Evolutionary conservation across 495 filamentous ascomycete genomes (phyloP), one percentile per base, ranked within the genome.

Genomic region (Penicillium longicatenatum): DNA sequence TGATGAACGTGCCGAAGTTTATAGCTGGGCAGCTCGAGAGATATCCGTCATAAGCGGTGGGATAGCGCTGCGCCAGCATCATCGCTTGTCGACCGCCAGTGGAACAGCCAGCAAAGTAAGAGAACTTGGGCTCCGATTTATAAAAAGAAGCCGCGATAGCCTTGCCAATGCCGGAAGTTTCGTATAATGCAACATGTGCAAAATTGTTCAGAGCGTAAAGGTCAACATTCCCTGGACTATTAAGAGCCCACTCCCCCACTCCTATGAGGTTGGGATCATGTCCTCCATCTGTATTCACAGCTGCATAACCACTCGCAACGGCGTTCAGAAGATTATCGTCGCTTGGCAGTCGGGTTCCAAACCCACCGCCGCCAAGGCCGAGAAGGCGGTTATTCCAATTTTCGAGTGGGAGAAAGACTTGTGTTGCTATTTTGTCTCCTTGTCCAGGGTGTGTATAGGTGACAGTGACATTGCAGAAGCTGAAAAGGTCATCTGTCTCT

Each of bases 381-480:
- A 73, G 65, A 19, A 81, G 61, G 3, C 75, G 61, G 3, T 62
- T 70, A 48, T 81, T 81, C 79, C 78, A 81, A 8, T 26, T 44
- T 4, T 68, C 50, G 5, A 70, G 43, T 0, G 78, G 79, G 0
- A 82, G 68, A 64, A 70, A 73, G 7, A 75, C 55, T 26, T 70
- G 57, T 12, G 70, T 70, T 20, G 58, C 53, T n/a, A 81, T 60
- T 4, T 20, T 58, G 51, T 81, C 74, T 29, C 70, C 53, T 41
- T 67, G 54, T 1, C 75, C 78, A 0, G 75, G 71, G 55, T 80
- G 78, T 0, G 74, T 81, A 62, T 77, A 71, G 2, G 29, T 39
- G 6, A 31, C 35, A 17, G 37, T 53, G 19, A 53, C 50, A 24
- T 52, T 39, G 35, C 50, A 52, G 30, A 52, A 37, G 8, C 21